A percentile compares a stretch with the other conserved stretches of the same genome.
phyloP scores from a whole-genome alignment of 768 basidiomycete species.

The Podaxis sp. region DNA sequence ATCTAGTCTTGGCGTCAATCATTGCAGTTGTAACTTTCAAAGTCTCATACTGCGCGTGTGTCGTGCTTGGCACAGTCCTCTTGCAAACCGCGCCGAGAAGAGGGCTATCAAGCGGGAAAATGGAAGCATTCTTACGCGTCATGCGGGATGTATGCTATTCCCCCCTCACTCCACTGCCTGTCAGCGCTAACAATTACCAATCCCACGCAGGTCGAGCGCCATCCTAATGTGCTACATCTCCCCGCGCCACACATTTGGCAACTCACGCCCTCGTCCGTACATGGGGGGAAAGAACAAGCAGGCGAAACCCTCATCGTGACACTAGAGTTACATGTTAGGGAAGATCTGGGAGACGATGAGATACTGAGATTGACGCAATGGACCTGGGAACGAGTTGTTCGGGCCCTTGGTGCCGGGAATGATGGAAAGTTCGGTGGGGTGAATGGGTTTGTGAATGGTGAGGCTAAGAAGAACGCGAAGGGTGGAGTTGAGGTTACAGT shows the following conservation, averaged over 20 bases:
- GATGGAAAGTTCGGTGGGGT: conserved; percentile 44
- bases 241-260: conserved; percentile 91
- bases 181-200: background rate
- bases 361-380: conserved; percentile 71
- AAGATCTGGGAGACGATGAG: conserved; percentile 67
- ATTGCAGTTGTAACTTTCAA: conserved; percentile 79
- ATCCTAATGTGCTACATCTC: conserved; percentile 80
- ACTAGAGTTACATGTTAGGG: conserved; percentile 72
- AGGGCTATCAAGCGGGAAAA: conserved; percentile 59
- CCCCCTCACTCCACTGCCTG: conserved; percentile 2
- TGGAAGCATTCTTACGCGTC: conserved; percentile 78
- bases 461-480: conserved; percentile 41
- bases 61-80: conserved; percentile 81
- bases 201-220: conserved; percentile 68
- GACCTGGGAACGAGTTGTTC: conserved; percentile 69
- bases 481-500: conserved; percentile 65
- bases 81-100: conserved; percentile 85
- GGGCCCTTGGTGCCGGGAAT: conserved; percentile 45
- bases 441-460: conserved; percentile 71
- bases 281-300: background rate
- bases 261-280: conserved; percentile 46
- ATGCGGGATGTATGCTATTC: conserved; percentile 70
- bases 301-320: conserved; percentile 63
- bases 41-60: conserved; percentile 82
- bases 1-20: conserved; percentile 79